Base-by-base conservation (phyloP, 164 flowering plant genomes). In the Piper longum region DNA sequence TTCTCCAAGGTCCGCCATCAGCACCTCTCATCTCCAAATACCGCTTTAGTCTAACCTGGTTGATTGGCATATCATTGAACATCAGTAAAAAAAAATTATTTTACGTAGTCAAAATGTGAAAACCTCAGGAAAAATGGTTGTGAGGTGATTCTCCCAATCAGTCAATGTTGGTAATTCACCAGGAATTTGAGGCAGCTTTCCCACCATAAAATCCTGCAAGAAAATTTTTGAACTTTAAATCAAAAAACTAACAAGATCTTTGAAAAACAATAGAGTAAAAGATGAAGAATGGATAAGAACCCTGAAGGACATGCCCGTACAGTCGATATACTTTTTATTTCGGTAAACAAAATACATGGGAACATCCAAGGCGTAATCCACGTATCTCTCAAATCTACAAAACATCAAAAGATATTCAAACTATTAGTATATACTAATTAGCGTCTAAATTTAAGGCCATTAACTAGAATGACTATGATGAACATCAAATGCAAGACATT, bases 1-100 rank as follows among this genome's bases (percentile, higher is more conserved):
- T 83, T 75, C 99, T 85, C 97, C 99, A 91, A 64, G 99, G 97
- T 51, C 99, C 99, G 73, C 97, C 97, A 84, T 93, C 99, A 75
- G 97, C 97, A 68, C 97, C 99, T 72, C 99, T 84, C 99, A 93
- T 91, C 80, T 93, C 99, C 85, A 93, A 75, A 72, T 90, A 90
- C 65, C 97, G 81, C 79, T 93, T 93, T 75, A 93, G 76, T 73
- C 99, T 84, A 62, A 93, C 99, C 99, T 93, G 87, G 26, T 63
- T 74, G 57, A 52, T 26, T 65, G 66, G 4, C 11, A 62, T 26
- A 26, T 26, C 36, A 26, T 26, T 26, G 36, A 26, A 26, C 36
- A 26, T 26, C 36, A 26, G 36, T 26, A 26, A 26, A 26, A 26
- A 26, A 26, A 26, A 26, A 26, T 26, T 26, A 26, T 26, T 26